Base-by-base conservation (phyloP, 257 asterid genomes). In the Lavandula angustifolia region DNA sequence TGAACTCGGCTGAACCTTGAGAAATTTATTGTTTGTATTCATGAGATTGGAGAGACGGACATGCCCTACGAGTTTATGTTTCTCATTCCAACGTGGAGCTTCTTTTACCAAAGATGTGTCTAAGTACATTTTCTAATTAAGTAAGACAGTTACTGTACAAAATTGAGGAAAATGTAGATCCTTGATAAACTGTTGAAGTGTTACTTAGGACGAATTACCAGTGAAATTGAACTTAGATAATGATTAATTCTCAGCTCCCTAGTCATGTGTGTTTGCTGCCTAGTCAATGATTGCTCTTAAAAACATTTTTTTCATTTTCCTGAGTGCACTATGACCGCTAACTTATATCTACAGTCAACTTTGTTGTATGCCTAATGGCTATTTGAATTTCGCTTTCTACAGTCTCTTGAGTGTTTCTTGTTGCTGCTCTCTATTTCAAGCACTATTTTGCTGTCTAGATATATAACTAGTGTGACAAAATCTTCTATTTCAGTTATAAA, bases 361-460 rank as follows among this genome's bases (percentile, higher is more conserved):
- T 37, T 5, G 42, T 54, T 54, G 5, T 33, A 27, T 54, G 60
- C 18, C 10, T 2, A 6, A 33, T 33, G 1, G 9, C 7, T 33
- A 29, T 14, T 54, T 54, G 29, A 33, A 18, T 31, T 12, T 11
- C 5, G 6, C 13, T 32, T 54, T 32, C 2, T 12, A n/a, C 9
- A 8, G 3, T 55, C 3, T 55, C 43, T 55, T 7, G 62, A 55
- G 13, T 34, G n/a, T 54, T 54, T 31, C 42, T 4, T 4, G 27
- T 13, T 22, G 34, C 22, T 50, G 50, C 55, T 62, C 43, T 58
- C 56, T 54, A 46, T 14, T 60, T 1, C 33, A 54, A 54, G 42
- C 48, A 12, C 12, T 48, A 10, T 16, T 17, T 48, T 72, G 59
- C 35, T 1, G 59, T 12, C 13, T 11, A 13, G 33, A 27, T 13